Evolutionary conservation across 768 basidiomycete species (phyloP).

Genomic region (Arthromyces matolae): DNA sequence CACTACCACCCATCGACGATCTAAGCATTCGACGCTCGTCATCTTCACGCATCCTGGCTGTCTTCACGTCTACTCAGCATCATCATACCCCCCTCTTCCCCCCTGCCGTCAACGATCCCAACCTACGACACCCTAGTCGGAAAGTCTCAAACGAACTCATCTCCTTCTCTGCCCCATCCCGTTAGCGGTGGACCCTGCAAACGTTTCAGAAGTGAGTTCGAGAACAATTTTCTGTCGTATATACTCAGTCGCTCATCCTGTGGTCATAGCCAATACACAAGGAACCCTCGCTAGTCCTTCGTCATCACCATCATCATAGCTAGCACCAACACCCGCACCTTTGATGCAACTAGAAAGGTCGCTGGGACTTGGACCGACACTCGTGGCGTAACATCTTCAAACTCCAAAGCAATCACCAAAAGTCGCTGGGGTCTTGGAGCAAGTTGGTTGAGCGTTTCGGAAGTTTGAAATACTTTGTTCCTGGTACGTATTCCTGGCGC

Average conservation of each 20-base stretch:
- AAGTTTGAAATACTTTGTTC: constrained; percentile 54
- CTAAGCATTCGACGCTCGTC: constrained; percentile 14
- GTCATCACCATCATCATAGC: no score
- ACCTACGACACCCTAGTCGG: constrained; percentile 21
- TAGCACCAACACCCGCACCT: neutral
- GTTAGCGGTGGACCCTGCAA: constrained; percentile 17
- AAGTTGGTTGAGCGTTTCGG: constrained; percentile 57
- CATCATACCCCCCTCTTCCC: constrained; percentile 30
- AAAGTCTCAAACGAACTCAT: constrained; percentile 35
- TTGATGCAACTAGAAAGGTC: constrained; percentile 33
- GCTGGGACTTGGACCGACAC: constrained; percentile 29
- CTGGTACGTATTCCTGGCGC: constrained; percentile 39
- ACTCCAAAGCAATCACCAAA: constrained; percentile 31
- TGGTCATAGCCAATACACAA: no score
- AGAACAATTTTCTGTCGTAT: neutral
- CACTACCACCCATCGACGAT: no score
- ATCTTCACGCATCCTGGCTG: constrained; percentile 14
- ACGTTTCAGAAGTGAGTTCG: constrained; percentile 10
- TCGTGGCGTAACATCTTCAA: no score
- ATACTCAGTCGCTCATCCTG: neutral
- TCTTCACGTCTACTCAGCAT: constrained; percentile 17
- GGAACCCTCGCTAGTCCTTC: no score
- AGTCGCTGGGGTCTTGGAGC: constrained; percentile 43
- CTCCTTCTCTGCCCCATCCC: constrained; percentile 29
- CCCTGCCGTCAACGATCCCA: constrained; percentile 37